Evolutionary conservation across 1,139 yeast species (phyloP), one percentile per base, ranked within the genome.

Genomic region (Geotrichum aggregatum): DNA sequence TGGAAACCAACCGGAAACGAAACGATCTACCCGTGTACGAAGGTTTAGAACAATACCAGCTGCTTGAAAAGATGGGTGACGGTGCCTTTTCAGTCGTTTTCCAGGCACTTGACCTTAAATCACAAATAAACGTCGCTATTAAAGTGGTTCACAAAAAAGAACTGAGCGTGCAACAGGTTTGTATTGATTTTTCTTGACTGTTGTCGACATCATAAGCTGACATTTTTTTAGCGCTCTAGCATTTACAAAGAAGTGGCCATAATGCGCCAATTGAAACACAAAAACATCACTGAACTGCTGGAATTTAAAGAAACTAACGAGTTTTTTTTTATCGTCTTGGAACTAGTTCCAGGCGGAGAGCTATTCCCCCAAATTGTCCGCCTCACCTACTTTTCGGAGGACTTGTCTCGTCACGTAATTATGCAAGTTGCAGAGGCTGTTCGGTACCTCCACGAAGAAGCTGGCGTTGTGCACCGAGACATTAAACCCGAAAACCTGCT

Each of bases 41-140:
- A 1, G 54, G 51, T 4, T 40, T 53, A 4, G 50, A 50, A 24
- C 46, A 73, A 30, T 81, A 76, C 63, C 64, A 67, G 46, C 69
- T 79, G 47, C 57, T 75, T 54, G 78, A 68, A 56, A 71, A 73
- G 59, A 70, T 72, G 69, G 77, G 76, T 50, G 77, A 74, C 66
- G 98, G 98, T 14, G 98, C 98, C 0, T 91, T 91, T 66, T 87
- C 96, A 3, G 77, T 80, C 22, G 98, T 91, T 4, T 89, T 83
- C 69, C 80, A 80, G 61, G 97, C 96, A 0, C 60, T 72, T 35
- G 82, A 83, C 61, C 56, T 66, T 3, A 60, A 61, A 10, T 73
- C 78, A 1, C 72, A 76, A 18, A 76, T 75, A 47, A 62, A 67
- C 8, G 91, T 89, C 45, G 97, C 98, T 19, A 80, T 92, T 61